phyloP scores from a whole-genome alignment of 176 grass and related monocot genomes.

The Zoysia pacifica region DNA sequence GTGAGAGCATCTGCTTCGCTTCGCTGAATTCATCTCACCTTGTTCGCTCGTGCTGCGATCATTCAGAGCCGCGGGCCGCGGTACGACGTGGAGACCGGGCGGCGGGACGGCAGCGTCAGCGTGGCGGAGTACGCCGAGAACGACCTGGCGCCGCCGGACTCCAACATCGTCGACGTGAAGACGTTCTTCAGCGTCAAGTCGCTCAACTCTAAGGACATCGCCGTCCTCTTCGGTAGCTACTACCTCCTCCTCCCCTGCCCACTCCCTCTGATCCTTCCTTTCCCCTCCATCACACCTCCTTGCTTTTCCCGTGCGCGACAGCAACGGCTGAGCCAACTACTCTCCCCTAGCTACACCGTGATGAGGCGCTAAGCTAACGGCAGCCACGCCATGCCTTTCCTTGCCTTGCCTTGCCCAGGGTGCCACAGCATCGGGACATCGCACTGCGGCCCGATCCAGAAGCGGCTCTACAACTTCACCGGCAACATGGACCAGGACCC shows the following conservation, averaged over 20 bases:
- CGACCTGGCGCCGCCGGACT: slow-evolving; percentile 65
- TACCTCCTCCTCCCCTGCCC: neutral
- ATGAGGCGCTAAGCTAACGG: neutral
- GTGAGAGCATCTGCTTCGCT: neutral
- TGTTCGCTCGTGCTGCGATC: neutral
- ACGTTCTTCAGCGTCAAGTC: slow-evolving; percentile 72
- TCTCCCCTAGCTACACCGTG: neutral
- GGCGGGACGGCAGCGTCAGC: slow-evolving; percentile 56
- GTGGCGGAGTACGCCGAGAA: slow-evolving; percentile 53
- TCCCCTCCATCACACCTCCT: neutral
- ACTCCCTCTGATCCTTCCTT: neutral
- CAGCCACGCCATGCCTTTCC: neutral
- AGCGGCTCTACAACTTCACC: slow-evolving; percentile 71
- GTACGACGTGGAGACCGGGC: slow-evolving; percentile 61
- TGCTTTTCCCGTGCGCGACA: slow-evolving; percentile 29
- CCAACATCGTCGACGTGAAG: slow-evolving; percentile 70
- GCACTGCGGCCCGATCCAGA: slow-evolving; percentile 53
- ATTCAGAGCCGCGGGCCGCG: slow-evolving; percentile 50
- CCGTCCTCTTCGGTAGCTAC: slow-evolving; percentile 54
- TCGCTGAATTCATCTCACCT: neutral
- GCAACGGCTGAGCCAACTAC: slow-evolving; percentile 9
- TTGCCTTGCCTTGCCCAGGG: slow-evolving; percentile 13
- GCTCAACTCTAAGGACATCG: slow-evolving; percentile 59
- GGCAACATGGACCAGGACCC: slow-evolving; percentile 62
- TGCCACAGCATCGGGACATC: slow-evolving; percentile 65